Evolutionary conservation across 495 filamentous ascomycete genomes (phyloP), one percentile per base, ranked within the genome.

Genomic region (Collariella sp.): DNA sequence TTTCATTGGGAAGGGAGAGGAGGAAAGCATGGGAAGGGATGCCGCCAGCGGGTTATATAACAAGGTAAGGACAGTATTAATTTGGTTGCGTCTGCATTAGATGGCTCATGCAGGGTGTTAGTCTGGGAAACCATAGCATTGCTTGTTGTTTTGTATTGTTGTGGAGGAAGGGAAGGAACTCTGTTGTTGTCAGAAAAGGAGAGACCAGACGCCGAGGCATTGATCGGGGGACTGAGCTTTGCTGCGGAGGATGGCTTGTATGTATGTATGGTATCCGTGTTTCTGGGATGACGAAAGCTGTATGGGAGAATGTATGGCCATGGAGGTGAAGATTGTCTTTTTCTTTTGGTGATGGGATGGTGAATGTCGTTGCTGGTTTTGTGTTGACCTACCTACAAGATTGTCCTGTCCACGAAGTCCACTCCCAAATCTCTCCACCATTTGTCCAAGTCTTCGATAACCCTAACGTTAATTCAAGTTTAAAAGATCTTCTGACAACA

Each of bases 31-130:
- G 22, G 33, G 38, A 9, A 12, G 38, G 33, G 38, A 9, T 5
- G 38, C 19, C 9, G 16, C 12, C 24, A 43, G 39, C 38, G 51
- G 51, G 51, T n/a, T 56, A 54, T 39, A 54, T 31, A 54, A 57
- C 57, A 61, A 54, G 36, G 62, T 57, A 61, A 59, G 34, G 55
- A 46, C 15, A 50, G 22, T n/a, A 50, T 33, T 45, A 44, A 56
- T 52, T 58, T 5, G 31, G 42, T 38, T 49, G 40, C 11, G 45
- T 31, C 53, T 55, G 55, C 41, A 50, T 55, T 55, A 59, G 52
- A 55, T 48, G 42, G 38, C 22, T 42, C 35, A 10, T 54, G 43
- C 31, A 41, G 42, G 33, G 42, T 46, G 42, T 46, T 54, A 15
- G 20, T 46, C 16, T 39, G 54, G 40, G n/a, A 19, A 51, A 52